phyloP scores from a whole-genome alignment of 768 basidiomycete species.

The Leccinum disarticulatum region DNA sequence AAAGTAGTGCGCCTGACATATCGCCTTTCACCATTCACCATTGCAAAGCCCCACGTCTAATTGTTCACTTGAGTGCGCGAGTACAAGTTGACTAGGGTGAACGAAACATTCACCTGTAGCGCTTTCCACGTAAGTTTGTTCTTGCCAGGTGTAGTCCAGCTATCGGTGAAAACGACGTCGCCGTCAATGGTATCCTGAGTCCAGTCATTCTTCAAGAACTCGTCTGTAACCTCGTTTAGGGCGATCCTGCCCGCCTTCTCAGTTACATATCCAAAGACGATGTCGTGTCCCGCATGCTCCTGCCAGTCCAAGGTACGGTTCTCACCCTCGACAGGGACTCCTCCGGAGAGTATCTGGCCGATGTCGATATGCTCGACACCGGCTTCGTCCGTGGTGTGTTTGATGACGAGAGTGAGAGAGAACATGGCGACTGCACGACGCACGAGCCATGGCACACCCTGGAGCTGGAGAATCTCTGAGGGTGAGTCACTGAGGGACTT shows the following conservation, averaged over 20 bases:
- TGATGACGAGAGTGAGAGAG: conserved; percentile 59
- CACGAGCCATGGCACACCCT: conserved; percentile 73
- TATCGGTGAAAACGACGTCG: conserved; percentile 36
- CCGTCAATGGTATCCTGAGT: conserved; percentile 39
- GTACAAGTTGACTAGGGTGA: neutral
- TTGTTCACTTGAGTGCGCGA: neutral
- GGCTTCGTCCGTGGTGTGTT: conserved; percentile 61
- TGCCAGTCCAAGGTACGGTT: conserved; percentile 56
- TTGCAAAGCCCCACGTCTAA: conserved; percentile 64
- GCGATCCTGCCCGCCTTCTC: conserved; percentile 54
- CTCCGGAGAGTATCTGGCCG: conserved; percentile 62
- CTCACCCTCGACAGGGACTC: conserved; percentile 58
- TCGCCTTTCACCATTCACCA: conserved; percentile 55
- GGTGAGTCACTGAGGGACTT: conserved; percentile 60
- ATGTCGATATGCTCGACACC: conserved; percentile 67
- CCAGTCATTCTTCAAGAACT: conserved; percentile 44
- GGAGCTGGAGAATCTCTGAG: conserved; percentile 64
- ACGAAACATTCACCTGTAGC: conserved; percentile 48
- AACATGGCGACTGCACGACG: conserved; percentile 59
- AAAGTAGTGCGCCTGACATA: conserved; percentile 64
- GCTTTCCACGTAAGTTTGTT: conserved; percentile 60
- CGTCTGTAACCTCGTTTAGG: conserved; percentile 45
- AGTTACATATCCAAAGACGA: conserved; percentile 59
- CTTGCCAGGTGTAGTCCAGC: conserved; percentile 63
- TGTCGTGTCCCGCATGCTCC: conserved; percentile 52